Evolutionary conservation across 2,329 filamentous ascomycete species (phyloP), one percentile per base, ranked within the genome.

Genomic region (Fusarium pininemorale): DNA sequence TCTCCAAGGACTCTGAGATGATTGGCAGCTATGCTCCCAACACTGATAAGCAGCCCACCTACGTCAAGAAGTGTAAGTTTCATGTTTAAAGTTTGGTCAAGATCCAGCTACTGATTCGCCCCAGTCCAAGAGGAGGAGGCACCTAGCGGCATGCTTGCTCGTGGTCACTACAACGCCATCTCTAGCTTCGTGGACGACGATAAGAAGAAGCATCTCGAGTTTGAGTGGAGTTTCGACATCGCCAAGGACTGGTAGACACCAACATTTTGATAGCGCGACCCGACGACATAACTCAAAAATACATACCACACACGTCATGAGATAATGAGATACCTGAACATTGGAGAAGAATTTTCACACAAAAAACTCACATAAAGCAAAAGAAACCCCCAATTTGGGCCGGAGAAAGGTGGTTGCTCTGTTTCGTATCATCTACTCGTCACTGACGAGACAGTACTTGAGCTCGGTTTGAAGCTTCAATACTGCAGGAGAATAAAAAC

Each of bases 1-100:
- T 96, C 70, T 94, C 93, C 87, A 99, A 98, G 90, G 93, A 96
- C 80, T 93, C 97, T 79, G 96, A 98, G 87, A 99, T 99, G 96
- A 93, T 99, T 89, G 95, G 96, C 77, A 97, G 94, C 79, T 99
- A 96, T 81, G 93, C 94, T 63, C 96, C 96, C 75, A 98, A 92
- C 87, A 98, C 96, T 24, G 93, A 94, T 73, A 93, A 94, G 84
- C 94, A 94, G 84, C 91, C 93, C 15, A 83, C 92, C 72, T 97
- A 98, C 84, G 91, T 91, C 83, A 98, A 98, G 89, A 93, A 93
- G 82, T 98, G 95, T 98, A 90, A 85, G 94, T 86, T 56, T 20
- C 24, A 35, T 24, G 47, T 18, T 35, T 18, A n/a, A 37, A 30
- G 14, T 30, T 18, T 8, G 13, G 24, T 18, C 8, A 28, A 45